Base-by-base conservation (phyloP, 805 yeast species). In the Scheffersomyces amazonensis region DNA sequence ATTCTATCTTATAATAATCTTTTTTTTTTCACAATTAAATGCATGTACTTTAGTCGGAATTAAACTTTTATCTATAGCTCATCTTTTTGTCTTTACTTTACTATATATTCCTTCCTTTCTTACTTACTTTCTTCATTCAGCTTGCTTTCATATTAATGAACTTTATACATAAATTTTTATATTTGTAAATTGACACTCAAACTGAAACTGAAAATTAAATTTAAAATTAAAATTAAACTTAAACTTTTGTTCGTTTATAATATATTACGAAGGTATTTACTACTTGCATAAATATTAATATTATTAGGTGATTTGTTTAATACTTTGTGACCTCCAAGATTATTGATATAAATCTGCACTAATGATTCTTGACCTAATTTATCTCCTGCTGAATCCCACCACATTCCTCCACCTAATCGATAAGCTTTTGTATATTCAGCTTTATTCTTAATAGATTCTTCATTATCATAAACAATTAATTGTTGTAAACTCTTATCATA, bases 341-440 rank as follows among this genome's bases (percentile, higher is more conserved):
- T 66, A 33, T 62, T 56, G 17, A 75, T 72, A 60, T 77, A 81
- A 3, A 60, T 62, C n/a, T 54, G 42, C 8, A 80, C 48, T 19
- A 80, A 54, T 0, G 81, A 75, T 24, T 66, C 50, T 1, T 51
- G 37, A 32, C 64, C 49, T 2, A 27, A 23, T 34, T 60, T 50
- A 52, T 88, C 96, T 2, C 96, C 96, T 40, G 82, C 73, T 0
- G 96, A 82, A 51, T 91, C 97, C 98, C 98, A 91, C 83, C 87
- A 90, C 78, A 93, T 81, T 0, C 86, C 96, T 0, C 99, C 98
- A 0, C 83, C 95, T 8, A 89, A 62, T 0, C 65, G 52, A 5
- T 64, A 57, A 16, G 58, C 48, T 28, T 46, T 49, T 6, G 83
- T 78, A 49, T 77, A 88, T 20, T 64, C 50, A 0, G 87, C 88